Conservation (phyloP, 352 stramenopile species). For the Globisporangium uncinulatum region DNA sequence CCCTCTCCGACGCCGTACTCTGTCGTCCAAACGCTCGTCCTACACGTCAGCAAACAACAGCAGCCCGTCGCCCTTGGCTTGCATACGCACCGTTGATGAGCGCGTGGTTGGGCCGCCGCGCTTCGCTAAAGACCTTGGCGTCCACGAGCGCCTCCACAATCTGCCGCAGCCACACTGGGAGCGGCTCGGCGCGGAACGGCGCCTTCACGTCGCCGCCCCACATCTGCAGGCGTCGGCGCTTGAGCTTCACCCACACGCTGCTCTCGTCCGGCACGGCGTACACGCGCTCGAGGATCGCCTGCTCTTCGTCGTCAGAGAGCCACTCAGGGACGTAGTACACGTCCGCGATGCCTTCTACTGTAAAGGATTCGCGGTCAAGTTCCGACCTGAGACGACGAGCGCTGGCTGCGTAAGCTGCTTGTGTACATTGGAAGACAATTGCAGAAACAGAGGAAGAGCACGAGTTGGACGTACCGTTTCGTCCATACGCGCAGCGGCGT, state of each 20-base stretch:
- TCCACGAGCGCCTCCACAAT: slow-evolving; percentile 47
- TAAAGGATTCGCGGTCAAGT: slow-evolving; percentile 30
- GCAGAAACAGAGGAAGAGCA: background rate
- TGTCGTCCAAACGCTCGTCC: too few species aligned
- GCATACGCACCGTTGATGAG: slow-evolving; percentile 56
- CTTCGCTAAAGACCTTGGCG: slow-evolving; percentile 39
- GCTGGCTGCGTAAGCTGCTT: background rate
- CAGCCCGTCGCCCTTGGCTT: background rate
- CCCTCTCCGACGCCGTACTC: slow-evolving; percentile 59
- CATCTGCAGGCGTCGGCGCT: slow-evolving; percentile 61
- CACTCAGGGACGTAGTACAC: slow-evolving; percentile 65
- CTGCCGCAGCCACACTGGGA: slow-evolving; percentile 51
- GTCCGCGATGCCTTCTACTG: slow-evolving; percentile 26
- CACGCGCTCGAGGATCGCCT: slow-evolving; percentile 48
- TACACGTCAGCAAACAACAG: too few species aligned
- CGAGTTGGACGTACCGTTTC: background rate
- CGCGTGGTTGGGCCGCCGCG: slow-evolving; percentile 48
- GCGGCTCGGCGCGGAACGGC: slow-evolving; percentile 32
- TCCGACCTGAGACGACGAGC: slow-evolving; percentile 10
- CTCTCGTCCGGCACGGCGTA: slow-evolving; percentile 31
- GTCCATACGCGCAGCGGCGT: background rate
- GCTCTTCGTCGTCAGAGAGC: slow-evolving; percentile 51
- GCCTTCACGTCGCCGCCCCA: slow-evolving; percentile 57
- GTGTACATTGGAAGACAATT: background rate
- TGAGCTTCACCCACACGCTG: slow-evolving; percentile 52